These are phyloP conservation scores for Phialophora chinensis DNA, from an alignment of 2,329 filamentous ascomycete species.

Conservation along the genomic window DNA sequence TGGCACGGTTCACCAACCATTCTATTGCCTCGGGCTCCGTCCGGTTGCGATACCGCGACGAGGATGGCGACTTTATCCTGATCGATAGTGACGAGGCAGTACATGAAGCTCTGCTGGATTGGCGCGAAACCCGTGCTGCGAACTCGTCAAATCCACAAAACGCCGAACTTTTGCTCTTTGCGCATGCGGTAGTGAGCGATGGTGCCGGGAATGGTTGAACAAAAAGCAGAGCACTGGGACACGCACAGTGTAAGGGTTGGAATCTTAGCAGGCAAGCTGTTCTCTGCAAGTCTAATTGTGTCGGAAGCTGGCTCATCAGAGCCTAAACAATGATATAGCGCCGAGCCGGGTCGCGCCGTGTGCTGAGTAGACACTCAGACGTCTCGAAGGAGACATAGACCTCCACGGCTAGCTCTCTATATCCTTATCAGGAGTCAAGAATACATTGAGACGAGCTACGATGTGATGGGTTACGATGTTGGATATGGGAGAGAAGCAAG, in stretches of 20 bases:
- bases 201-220: constrained; percentile 18
- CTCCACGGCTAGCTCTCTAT: constrained; percentile 5
- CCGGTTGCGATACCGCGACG: constrained; percentile 87
- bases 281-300: background rate
- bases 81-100: constrained; percentile 97
- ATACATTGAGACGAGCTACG: constrained; percentile 31
- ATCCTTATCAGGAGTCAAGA: constrained; percentile 9
- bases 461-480: constrained; percentile 35
- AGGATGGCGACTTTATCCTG: constrained; percentile 89
- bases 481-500: constrained; percentile 26
- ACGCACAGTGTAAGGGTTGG: background rate
- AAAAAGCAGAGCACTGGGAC: background rate
- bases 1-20: constrained; percentile 82
- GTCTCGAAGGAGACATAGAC: background rate
- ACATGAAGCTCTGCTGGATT: constrained; percentile 92
- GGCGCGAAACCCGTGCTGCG: constrained; percentile 76
- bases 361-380: constrained; percentile 2
- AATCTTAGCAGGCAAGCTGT: background rate
- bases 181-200: constrained; percentile 30
- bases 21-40: constrained; percentile 82
- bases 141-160: constrained; percentile 52
- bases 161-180: constrained; percentile 38
- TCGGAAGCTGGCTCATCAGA: background rate
- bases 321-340: background rate
- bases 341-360: background rate